These are phyloP conservation scores for Eucommia ulmoides DNA, from an alignment of 257 asterid species.

Conservation along the genomic window DNA sequence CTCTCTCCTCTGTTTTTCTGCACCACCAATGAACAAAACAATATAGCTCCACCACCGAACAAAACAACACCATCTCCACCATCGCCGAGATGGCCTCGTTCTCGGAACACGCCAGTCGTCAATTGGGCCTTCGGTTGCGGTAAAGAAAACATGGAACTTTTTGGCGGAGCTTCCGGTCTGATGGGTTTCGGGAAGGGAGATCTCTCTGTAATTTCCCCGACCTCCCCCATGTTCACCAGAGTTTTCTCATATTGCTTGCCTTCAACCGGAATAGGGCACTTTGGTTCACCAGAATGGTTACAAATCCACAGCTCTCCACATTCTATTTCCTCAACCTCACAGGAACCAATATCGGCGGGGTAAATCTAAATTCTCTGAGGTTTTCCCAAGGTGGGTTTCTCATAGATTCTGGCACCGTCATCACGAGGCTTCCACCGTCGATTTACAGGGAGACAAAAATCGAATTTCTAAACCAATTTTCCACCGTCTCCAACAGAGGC, in stretches of 20 bases:
- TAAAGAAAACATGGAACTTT: slow-evolving; percentile 56
- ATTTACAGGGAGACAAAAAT: slow-evolving; percentile 38
- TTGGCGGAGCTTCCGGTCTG: slow-evolving; percentile 74
- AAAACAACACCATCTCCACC: slow-evolving; percentile 1
- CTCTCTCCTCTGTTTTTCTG: too few species aligned
- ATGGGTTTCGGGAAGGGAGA: slow-evolving; percentile 82
- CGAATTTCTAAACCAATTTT: slow-evolving; percentile 75
- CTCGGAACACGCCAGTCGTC: slow-evolving; percentile 35
- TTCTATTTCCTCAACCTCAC: slow-evolving; percentile 67
- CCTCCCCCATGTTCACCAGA: slow-evolving; percentile 37
- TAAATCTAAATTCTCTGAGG: slow-evolving; percentile 21
- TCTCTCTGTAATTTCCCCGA: slow-evolving; percentile 59
- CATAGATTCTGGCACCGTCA: slow-evolving; percentile 82
- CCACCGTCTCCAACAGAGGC: too few species aligned
- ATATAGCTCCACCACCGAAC: too few species aligned
- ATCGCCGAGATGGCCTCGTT: slow-evolving; percentile 15
- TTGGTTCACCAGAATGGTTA: slow-evolving; percentile 49
- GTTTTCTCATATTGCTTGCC: slow-evolving; percentile 88
- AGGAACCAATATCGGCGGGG: slow-evolving; percentile 55
- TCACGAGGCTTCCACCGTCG: slow-evolving; percentile 70
- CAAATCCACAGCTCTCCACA: slow-evolving; percentile 39
- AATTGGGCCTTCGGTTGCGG: slow-evolving; percentile 76
- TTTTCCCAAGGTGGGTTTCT: slow-evolving; percentile 36
- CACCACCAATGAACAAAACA: too few species aligned
- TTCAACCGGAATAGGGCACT: slow-evolving; percentile 26